Evolutionary conservation across 306 rosid genomes (phyloP).

Genomic region (Medicago lupulina): DNA sequence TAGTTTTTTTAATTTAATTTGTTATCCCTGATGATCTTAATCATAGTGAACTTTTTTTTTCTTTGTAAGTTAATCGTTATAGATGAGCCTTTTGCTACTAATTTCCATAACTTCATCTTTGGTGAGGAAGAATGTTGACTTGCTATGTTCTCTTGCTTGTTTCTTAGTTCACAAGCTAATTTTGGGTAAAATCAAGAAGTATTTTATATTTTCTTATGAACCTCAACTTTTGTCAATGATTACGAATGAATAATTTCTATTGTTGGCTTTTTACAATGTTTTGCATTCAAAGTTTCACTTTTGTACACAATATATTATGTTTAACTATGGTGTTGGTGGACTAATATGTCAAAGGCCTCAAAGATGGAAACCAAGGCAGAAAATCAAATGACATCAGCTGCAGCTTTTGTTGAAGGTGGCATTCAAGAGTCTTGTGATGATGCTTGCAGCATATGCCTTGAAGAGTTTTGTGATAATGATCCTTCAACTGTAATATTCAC

Average conservation of each 20-base stretch:
- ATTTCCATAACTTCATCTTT: too few relatives aligned
- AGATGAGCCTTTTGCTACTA: too few relatives aligned
- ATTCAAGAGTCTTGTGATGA: slow-evolving; percentile 85
- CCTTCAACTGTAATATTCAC: slow-evolving; percentile 75
- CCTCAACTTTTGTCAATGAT: background rate
- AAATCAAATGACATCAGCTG: slow-evolving; percentile 73
- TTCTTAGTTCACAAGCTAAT: background rate
- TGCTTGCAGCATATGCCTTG: slow-evolving; percentile 98
- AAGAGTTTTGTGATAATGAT: slow-evolving; percentile 78
- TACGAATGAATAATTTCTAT: slow-evolving; percentile 11
- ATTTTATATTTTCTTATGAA: slow-evolving; percentile 4
- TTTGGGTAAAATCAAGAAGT: slow-evolving; percentile 7
- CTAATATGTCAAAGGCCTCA: slow-evolving; percentile 50
- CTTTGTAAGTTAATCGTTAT: too few relatives aligned
- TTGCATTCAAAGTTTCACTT: background rate
- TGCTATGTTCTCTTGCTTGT: too few relatives aligned
- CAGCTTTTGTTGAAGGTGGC: slow-evolving; percentile 97
- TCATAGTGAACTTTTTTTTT: too few relatives aligned
- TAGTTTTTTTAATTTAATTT: too few relatives aligned
- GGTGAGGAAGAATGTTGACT: too few relatives aligned
- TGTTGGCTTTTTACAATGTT: background rate
- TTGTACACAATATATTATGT: background rate
- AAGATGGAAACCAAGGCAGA: slow-evolving; percentile 63
- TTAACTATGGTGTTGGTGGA: slow-evolving; percentile 43
- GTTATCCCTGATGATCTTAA: too few relatives aligned